Percentiles rank a stretch among this genome's conserved stretches.
Evolutionary conservation across 306 rosid genomes (phyloP).

Genomic region (Clitoria ternatea): DNA sequence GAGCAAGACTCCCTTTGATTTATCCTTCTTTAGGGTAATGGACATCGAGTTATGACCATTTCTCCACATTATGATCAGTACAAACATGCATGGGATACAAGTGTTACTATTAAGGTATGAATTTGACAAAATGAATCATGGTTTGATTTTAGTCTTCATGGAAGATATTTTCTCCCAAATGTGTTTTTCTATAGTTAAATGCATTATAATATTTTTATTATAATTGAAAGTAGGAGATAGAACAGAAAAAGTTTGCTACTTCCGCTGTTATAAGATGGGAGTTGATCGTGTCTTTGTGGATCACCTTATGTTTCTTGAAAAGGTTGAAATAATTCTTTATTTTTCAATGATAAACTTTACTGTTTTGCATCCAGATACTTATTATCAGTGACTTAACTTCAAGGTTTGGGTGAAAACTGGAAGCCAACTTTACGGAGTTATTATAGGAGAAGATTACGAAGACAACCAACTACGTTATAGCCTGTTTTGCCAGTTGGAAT

Average conservation of each 20-base stretch:
- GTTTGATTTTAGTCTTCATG: too few species aligned
- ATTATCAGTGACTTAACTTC: slow-evolving; percentile 15
- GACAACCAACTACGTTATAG: slow-evolving; percentile 66
- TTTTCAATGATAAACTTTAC: not conserved
- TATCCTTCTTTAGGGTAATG: slow-evolving; percentile 49
- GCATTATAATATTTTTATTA: too few species aligned
- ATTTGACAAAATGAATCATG: not conserved
- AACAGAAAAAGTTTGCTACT: slow-evolving; percentile 56
- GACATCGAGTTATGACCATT: slow-evolving; percentile 70
- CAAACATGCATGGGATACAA: slow-evolving; percentile 79
- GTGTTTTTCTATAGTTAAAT: too few species aligned
- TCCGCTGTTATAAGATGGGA: slow-evolving; percentile 70
- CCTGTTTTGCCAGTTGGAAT: slow-evolving; percentile 67
- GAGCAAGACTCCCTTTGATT: not conserved
- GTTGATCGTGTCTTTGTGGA: slow-evolving; percentile 74
- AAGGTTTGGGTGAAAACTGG: slow-evolving; percentile 73
- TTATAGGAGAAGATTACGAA: slow-evolving; percentile 51
- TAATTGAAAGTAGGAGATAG: slow-evolving; percentile 48
- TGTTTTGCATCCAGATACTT: not conserved
- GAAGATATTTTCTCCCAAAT: too few species aligned
- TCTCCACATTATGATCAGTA: slow-evolving; percentile 73
- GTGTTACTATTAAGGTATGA: slow-evolving; percentile 44
- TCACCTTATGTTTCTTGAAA: slow-evolving; percentile 57
- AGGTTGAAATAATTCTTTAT: slow-evolving; percentile 34
- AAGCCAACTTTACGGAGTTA: slow-evolving; percentile 63